Evolutionary conservation across 2,329 filamentous ascomycete genomes (phyloP), one percentile per base, ranked within the genome.

Genomic region (Xylariales sp.): DNA sequence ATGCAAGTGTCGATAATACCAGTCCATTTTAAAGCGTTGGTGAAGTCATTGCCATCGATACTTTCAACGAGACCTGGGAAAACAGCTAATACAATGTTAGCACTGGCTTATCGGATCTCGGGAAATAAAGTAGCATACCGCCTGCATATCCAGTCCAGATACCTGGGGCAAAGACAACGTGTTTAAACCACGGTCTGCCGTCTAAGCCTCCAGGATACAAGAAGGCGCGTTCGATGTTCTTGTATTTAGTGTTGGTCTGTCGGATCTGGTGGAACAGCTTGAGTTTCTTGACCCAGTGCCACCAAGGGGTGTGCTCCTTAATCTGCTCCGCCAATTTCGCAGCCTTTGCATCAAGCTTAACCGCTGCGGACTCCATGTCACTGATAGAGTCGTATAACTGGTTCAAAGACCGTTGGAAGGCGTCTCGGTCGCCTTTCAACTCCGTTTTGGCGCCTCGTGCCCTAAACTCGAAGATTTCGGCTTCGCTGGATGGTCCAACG

Each of bases 81-180:
- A 14, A 90, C 88, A 59, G 86, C 86, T 86, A 68, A 43, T 28
- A 10, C 0, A 32, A 5, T 48, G 34, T 65, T 43, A 64, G 65
- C 55, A 43, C 36, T 16, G 18, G 14, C 39, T 48, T 23, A 32
- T 53, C 6, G 30, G n/a, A 43, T 32, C 3, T 39, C 6, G n/a
- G 6, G 18, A 28, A n/a, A 28, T 12, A 36, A 12, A 9, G 23
- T n/a, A 43, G 49, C 69, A 18, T 71, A 90, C 88, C 87, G 76
- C 94, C 94, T 0, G 93, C 84, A 79, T 97, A 97, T 0, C 94
- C 94, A 0, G 93, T 97, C 93, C 94, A 97, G 55, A 95, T 79
- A 0, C 94, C 94, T 0, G 94, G 94, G 1, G 94, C 94, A 80
- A 97, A 97, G 1, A 97, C 91, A 2, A 97, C 91, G 75, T 97